Evolutionary conservation across 192 early-diverging fungal genomes (phyloP), one percentile per base, ranked within the genome.

Genomic region (Phycomyces blakesleeanus): DNA sequence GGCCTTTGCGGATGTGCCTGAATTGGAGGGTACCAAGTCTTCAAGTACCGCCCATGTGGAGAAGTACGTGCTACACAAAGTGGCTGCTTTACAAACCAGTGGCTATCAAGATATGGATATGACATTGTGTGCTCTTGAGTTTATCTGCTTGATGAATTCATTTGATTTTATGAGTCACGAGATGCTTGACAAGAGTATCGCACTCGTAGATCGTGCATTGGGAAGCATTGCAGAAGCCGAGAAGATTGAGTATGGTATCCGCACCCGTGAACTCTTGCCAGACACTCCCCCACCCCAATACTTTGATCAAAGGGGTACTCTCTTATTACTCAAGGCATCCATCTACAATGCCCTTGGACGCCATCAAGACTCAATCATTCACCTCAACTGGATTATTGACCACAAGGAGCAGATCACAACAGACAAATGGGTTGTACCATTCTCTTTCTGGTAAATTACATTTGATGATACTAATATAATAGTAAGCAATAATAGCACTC

Each of bases 1-100:
- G 20, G 84, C 87, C 53, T 92, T 87, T 61, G 74, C 75, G 10
- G 56, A 76, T 27, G 78, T 78, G 16, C 67, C 76, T 26, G 63
- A 74, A 34, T 47, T 81, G 24, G 71, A 76, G 10, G 60, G 63
- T 29, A 72, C 72, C 55, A 73, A 73, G 29, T 34, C 29, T 34
- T 34, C 29, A 38, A 81, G 79, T 47, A 84, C 72, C 8, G 78
- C 78, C 18, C 61, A 72, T 2, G 64, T 78, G 40, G 82, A 84
- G 18, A 72, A 76, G 50, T 84, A 75, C 57, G 78, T 84, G 16
- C 54, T 69, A 16, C 76, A 76, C 5, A 73, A 73, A 24, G 65
- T 81, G 15, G 73, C 79, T n/a, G 50, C 74, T 38, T 78, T 79
- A 63, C 68, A 79, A 34, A 60, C 65, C 7, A 76, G 63, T 38